Evolutionary conservation across 805 yeast genomes (phyloP), one percentile per base, ranked within the genome.

Genomic region (Huiozyma sinensis): DNA sequence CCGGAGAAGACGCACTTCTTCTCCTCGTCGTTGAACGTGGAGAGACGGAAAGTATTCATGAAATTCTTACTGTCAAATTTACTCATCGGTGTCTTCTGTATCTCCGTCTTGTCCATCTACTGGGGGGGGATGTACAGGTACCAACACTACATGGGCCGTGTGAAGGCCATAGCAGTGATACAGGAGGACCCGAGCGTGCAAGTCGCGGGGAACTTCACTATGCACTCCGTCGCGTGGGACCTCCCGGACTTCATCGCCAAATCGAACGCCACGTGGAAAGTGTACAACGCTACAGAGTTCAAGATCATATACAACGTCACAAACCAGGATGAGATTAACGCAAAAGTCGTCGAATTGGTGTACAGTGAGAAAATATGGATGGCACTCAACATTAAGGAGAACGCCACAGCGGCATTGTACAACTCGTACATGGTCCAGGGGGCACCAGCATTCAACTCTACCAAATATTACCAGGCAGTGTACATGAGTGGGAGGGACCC

Each of bases 401-500:
- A 31, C 33, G 12, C 12, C 17, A 29, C 31, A 3, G 13, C 11
- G 24, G 41, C 29, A 8, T n/a, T 38, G 33, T 38, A 38, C n/a
- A 17, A 38, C 9, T 38, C 41, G 7, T n/a, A 11, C 9, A 28
- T 31, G 2, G 51, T 47, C 13, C 3, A 6, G 9, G 33, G 17
- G 9, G 13, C 31, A 2, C 12, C 31, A 17, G 28, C 31, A 5
- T 55, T 29, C 33, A 39, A 28, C 8, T 32, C 32, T 11, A 33
- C 58, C 6, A 38, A 42, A 12, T 46, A 55, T 44, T 63, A 78
- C 28, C 61, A 66, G 17, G 61, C 69, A 0, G 55, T 70, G 40
- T 80, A 72, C 55, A 84, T 80, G 57, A 71, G 83, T 1, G 87
- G 81, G 6, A 65, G 88, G 52, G 90, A 83, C 56, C 68, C 75